Evolutionary conservation across 441 rosid species (phyloP).

Genomic region (Populus hybrid): DNA sequence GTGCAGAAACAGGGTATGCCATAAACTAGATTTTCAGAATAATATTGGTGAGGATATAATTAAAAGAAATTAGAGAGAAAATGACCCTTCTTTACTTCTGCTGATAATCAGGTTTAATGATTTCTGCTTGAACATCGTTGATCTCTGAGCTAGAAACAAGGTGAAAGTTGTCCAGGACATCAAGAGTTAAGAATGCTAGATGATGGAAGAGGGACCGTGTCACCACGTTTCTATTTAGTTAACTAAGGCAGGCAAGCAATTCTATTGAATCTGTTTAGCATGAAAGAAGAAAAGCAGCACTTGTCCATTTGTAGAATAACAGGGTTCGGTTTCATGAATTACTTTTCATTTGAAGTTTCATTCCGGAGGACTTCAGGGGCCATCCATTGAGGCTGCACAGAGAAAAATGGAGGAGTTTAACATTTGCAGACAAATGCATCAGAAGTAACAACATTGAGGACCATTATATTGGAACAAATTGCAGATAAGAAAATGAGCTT

Average conservation of each 20-base stretch:
- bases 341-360: conserved; percentile 90
- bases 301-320: background rate
- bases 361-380: conserved; percentile 87
- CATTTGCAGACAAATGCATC: background rate
- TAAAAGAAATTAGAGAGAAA: background rate
- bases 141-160: background rate
- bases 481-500: background rate
- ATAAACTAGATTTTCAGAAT: background rate
- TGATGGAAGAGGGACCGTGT: background rate
- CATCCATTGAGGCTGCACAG: conserved; percentile 91
- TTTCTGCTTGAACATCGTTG: background rate
- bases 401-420: background rate
- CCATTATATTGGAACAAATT: background rate
- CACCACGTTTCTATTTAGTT: background rate
- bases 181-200: background rate
- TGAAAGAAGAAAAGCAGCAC: background rate
- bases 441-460: background rate
- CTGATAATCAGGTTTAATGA: background rate
- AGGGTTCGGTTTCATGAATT: conserved; percentile 18
- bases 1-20: conserved; percentile 7
- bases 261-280: background rate
- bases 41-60: background rate
- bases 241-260: background rate
- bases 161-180: background rate
- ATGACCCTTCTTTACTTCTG: background rate